Evolutionary conservation across 805 yeast genomes (phyloP).

Genomic region (Candida nitratophila): DNA sequence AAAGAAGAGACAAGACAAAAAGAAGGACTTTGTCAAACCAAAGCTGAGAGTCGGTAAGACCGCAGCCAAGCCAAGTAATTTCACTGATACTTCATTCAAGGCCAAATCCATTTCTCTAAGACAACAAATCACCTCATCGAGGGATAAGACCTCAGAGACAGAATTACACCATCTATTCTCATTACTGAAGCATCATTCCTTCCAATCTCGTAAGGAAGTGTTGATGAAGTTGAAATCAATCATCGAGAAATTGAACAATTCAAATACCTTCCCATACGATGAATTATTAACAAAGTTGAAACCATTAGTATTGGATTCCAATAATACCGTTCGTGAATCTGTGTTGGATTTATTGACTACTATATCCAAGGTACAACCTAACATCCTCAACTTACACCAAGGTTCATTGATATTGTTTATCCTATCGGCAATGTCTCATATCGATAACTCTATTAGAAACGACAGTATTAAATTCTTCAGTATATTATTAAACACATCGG

Average conservation of each 20-base stretch:
- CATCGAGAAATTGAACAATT: conserved; percentile 8
- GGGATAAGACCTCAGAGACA: conserved; percentile 24
- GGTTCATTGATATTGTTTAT: conserved; percentile 61
- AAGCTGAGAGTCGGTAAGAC: conserved; percentile 88
- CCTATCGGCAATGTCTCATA: conserved; percentile 91
- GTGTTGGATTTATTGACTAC: conserved; percentile 40
- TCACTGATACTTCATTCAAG: conserved; percentile 80
- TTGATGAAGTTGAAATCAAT: conserved; percentile 33
- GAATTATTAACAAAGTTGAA: conserved; percentile 49
- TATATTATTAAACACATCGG: conserved; percentile 46
- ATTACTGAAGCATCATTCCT: conserved; percentile 66
- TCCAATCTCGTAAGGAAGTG: conserved; percentile 66
- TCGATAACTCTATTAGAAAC: conserved; percentile 64
- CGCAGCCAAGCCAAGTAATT: conserved; percentile 60
- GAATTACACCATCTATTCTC: conserved; percentile 58
- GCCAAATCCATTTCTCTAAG: conserved; percentile 48
- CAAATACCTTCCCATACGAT: conserved; percentile 46
- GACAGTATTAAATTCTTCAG: conserved; percentile 66
- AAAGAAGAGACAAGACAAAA: conserved; percentile 55
- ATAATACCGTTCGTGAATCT: conserved; percentile 56
- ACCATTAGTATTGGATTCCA: conserved; percentile 62
- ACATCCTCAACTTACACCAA: conserved; percentile 54
- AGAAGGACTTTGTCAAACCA: conserved; percentile 67
- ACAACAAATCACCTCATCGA: conserved; percentile 23
- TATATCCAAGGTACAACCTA: conserved; percentile 42